phyloP scores from a whole-genome alignment of 2,329 filamentous ascomycete species.

The Onygenales sp. region DNA sequence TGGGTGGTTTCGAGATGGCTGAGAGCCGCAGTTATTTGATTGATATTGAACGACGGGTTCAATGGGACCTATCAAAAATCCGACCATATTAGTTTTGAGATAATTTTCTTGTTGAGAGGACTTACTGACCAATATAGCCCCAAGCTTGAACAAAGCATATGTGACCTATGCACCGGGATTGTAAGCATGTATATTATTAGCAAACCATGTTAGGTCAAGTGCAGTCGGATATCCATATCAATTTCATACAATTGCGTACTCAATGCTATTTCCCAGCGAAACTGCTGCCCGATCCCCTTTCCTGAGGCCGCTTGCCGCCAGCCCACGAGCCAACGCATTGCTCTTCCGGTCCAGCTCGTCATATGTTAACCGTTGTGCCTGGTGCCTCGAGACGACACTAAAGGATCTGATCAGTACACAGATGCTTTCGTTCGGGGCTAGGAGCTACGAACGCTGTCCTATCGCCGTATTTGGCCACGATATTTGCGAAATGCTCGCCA shows the following conservation, averaged over 20 bases:
- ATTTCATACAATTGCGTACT: conserved; percentile 63
- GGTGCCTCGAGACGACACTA: conserved; percentile 51
- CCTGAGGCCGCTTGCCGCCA: conserved; percentile 60
- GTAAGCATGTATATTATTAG: not conserved
- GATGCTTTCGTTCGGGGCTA: not conserved
- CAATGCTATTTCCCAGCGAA: conserved; percentile 73
- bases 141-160: conserved; percentile 88
- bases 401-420: conserved; percentile 1
- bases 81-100: not conserved
- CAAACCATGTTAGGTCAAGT: not conserved
- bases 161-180: conserved; percentile 38
- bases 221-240: not conserved
- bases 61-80: conserved; percentile 55
- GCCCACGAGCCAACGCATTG: conserved; percentile 62
- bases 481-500: conserved; percentile 35
- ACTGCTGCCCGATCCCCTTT: conserved; percentile 82
- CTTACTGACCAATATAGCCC: conserved; percentile 63
- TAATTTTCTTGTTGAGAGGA: no score
- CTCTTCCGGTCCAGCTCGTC: conserved; percentile 63
- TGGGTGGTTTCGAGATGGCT: conserved; percentile 63
- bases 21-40: conserved; percentile 69
- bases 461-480: conserved; percentile 36
- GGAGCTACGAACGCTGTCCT: conserved; percentile 40
- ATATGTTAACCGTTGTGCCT: conserved; percentile 62
- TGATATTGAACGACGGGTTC: conserved; percentile 77